phyloP scores from a whole-genome alignment of 768 basidiomycete species.

The Suillus paluster region DNA sequence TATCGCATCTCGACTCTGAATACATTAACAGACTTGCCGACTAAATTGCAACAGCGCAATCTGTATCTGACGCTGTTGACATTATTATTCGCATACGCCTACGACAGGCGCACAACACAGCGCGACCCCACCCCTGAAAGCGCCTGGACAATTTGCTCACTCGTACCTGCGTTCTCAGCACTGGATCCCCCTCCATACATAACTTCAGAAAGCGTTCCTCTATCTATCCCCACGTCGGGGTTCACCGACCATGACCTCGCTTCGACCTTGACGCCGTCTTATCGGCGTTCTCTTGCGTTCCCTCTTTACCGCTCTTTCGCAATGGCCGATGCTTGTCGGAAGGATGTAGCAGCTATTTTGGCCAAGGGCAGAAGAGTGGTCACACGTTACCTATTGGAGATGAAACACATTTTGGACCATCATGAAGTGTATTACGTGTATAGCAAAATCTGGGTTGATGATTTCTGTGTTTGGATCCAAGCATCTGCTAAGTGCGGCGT shows the following conservation, averaged over 20 bases:
- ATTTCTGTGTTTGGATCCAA: slow-evolving; percentile 84
- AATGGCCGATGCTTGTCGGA: slow-evolving; percentile 68
- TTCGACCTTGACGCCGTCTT: slow-evolving; percentile 60
- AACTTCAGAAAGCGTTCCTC: slow-evolving; percentile 20
- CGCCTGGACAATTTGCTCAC: slow-evolving; percentile 79
- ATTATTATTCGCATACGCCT: slow-evolving; percentile 79
- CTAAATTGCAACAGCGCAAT: slow-evolving; percentile 55
- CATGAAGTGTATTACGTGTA: slow-evolving; percentile 91
- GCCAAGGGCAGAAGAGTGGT: slow-evolving; percentile 63
- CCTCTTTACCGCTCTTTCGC: slow-evolving; percentile 81
- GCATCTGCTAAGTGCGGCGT: slow-evolving; percentile 64
- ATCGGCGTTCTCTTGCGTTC: slow-evolving; percentile 75
- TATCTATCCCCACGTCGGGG: slow-evolving; percentile 11
- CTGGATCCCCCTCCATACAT: slow-evolving; percentile 70
- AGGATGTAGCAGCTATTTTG: slow-evolving; percentile 65
- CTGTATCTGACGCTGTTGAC: slow-evolving; percentile 74
- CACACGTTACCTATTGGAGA: slow-evolving; percentile 68
- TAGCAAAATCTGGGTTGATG: slow-evolving; percentile 85
- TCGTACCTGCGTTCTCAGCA: slow-evolving; percentile 82
- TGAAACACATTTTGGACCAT: slow-evolving; percentile 75
- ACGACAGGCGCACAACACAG: slow-evolving; percentile 79
- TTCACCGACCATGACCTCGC: slow-evolving; percentile 53
- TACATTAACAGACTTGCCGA: slow-evolving; percentile 59
- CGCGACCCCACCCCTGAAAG: slow-evolving; percentile 86
- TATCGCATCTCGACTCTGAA: background rate